Base-by-base conservation (phyloP, 208 protist genomes). In the Phytomonas sp. region DNA sequence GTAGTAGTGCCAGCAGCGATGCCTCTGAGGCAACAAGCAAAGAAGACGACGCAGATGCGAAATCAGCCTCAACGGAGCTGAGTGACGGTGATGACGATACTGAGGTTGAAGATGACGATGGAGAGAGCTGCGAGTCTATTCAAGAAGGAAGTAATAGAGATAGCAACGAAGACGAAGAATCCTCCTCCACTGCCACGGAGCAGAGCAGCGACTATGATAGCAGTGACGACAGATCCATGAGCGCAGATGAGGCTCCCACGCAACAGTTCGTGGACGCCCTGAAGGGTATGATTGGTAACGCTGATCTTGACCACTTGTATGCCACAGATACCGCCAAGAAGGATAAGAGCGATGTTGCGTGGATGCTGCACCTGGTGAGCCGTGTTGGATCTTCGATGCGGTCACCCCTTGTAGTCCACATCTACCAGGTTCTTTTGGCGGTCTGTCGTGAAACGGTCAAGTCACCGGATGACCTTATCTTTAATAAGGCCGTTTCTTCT, bases 351-450 rank as follows among this genome's bases (percentile, higher is more conserved):
- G 86, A 96, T 71, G 82, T 89, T 31, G 81, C 91, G 71, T 84
- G 91, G 15, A 80, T 82, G 29, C 86, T 96, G 70, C 80, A 82
- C 43, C 71, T 92, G 15, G 84, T 80, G 0, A 76, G 84, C 6
- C 85, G 88, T 40, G 81, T 93, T 15, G 91, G 91, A 9, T 59
- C 79, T 4, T 72, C 78, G 13, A 82, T 96, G 84, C 78, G 73
- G 34, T 88, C 79, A 59, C 83, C 88, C 17, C 67, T 88, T 29
- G 83, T 93, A 34, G 68, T 96, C 17, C 78, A 91, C 68, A 80
- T 96, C 29, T 93, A 85, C 67, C 91, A 96, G 66, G 88, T 96
- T 26, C 74, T 96, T n/a, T 80, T 96, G 20, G 88, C 86, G 15
- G 85, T 96, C 13, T 83, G 77, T 53, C 85, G 91, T 46, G 86